These are phyloP conservation scores for Annona cherimola DNA, from an alignment of 164 flowering plant species.

Conservation along the genomic window DNA sequence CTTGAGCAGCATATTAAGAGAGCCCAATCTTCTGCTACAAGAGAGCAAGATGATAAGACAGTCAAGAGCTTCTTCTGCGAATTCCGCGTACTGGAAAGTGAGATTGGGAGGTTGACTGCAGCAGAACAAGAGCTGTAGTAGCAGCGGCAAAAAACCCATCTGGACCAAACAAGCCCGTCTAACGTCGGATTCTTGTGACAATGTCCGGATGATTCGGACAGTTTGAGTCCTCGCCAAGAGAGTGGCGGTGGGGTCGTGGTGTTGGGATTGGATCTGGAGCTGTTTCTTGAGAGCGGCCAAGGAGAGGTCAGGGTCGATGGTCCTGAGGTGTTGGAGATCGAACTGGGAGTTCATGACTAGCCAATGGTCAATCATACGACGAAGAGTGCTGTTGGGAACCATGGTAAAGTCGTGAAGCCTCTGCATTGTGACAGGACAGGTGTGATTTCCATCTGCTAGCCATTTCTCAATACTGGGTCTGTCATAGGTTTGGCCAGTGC, in stretches of 20 bases:
- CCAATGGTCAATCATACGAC: conserved; percentile 62
- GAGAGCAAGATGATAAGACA: conserved; percentile 37
- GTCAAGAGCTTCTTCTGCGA: conserved; percentile 40
- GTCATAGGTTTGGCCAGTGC: conserved; percentile 82
- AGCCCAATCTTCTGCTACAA: conserved; percentile 23
- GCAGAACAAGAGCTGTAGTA: conserved; percentile 33
- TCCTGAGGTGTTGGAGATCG: conserved; percentile 15
- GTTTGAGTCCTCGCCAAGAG: conserved; percentile 27
- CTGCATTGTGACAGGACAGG: conserved; percentile 91
- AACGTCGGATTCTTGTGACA: conserved; percentile 28
- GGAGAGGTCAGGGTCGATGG: conserved; percentile 21
- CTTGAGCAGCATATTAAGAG: conserved; percentile 36
- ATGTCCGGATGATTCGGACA: conserved; percentile 22
- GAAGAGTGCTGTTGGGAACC: conserved; percentile 71
- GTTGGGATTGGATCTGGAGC: conserved; percentile 20
- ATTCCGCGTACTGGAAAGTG: conserved; percentile 13
- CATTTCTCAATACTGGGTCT: conserved; percentile 66
- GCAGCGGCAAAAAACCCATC: conserved; percentile 38
- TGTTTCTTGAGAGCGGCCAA: conserved; percentile 13
- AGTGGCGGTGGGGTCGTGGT: background rate
- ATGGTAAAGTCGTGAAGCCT: conserved; percentile 56
- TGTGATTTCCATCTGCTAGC: conserved; percentile 59
- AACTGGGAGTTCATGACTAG: conserved; percentile 24
- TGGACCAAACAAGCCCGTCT: conserved; percentile 32
- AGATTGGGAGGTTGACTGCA: background rate